A percentile compares a stretch with the other conserved stretches of the same genome.
phyloP scores from a whole-genome alignment of 2,329 filamentous ascomycete species.

The Cladosporium cucumerinum region DNA sequence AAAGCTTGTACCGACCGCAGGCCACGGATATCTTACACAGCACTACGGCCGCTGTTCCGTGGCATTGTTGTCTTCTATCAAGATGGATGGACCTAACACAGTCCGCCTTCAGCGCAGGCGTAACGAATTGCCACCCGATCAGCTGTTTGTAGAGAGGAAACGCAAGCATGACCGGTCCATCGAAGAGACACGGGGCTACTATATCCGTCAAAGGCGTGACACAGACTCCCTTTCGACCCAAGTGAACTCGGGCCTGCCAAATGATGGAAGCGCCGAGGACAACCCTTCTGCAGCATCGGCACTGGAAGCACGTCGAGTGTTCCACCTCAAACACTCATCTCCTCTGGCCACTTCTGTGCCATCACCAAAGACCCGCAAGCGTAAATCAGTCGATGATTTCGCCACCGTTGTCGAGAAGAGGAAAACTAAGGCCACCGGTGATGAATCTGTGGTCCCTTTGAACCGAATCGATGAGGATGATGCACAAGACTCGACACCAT shows the following conservation, averaged over 20 bases:
- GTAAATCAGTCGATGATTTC: slow-evolving; percentile 23
- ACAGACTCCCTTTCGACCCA: not conserved
- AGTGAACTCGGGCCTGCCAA: not conserved
- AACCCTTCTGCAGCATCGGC: not conserved
- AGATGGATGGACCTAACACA: slow-evolving; percentile 26
- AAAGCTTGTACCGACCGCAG: slow-evolving; percentile 7
- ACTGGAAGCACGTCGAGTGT: slow-evolving; percentile 21
- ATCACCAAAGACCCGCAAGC: slow-evolving; percentile 17
- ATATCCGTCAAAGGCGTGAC: slow-evolving; percentile 11
- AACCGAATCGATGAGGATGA: not conserved
- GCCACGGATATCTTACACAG: not conserved
- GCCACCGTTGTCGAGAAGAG: slow-evolving; percentile 30
- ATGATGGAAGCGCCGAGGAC: not conserved
- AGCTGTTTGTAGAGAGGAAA: slow-evolving; percentile 30
- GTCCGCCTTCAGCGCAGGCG: slow-evolving; percentile 31
- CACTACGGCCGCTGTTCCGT: not conserved
- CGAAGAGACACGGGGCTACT: slow-evolving; percentile 15
- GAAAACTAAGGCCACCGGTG: slow-evolving; percentile 18
- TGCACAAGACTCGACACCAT: not conserved
- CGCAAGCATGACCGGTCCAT: slow-evolving; percentile 19
- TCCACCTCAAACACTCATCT: slow-evolving; percentile 24
- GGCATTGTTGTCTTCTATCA: not conserved
- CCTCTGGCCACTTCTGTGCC: slow-evolving; percentile 16
- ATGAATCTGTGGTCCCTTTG: not conserved
- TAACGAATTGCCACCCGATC: slow-evolving; percentile 27